A percentile compares a stretch with the other conserved stretches of the same genome.
These are phyloP conservation scores for Glycine tomentella DNA, from an alignment of 306 rosid genomes.

Conservation along the genomic window DNA sequence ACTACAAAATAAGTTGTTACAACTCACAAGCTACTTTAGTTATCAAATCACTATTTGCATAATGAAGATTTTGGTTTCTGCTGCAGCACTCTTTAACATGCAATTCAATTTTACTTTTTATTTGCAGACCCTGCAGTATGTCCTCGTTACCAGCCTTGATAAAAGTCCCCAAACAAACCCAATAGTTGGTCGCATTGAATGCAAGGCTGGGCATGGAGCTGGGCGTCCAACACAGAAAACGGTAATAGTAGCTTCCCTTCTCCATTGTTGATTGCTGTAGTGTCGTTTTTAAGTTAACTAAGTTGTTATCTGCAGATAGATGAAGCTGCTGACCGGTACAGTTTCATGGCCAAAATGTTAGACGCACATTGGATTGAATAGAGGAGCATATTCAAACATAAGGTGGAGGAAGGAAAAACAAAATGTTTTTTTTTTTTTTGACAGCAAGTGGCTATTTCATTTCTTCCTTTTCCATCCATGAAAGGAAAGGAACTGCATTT, in stretches of 20 bases:
- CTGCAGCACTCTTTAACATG: background rate
- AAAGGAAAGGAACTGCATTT: background rate
- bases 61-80: background rate
- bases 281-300: background rate
- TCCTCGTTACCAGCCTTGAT: slow-evolving; percentile 72
- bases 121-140: slow-evolving; percentile 78
- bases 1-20: background rate
- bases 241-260: slow-evolving; percentile 49
- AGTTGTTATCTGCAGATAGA: slow-evolving; percentile 52
- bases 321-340: slow-evolving; percentile 59
- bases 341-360: slow-evolving; percentile 58
- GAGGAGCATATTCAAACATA: background rate
- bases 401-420: too few species aligned
- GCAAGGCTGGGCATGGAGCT: slow-evolving; percentile 82
- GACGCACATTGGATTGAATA: slow-evolving; percentile 54
- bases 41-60: background rate
- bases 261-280: background rate
- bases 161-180: slow-evolving; percentile 88
- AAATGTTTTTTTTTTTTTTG: too few species aligned
- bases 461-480: background rate
- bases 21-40: too few species aligned
- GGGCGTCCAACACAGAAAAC: slow-evolving; percentile 94
- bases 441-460: background rate
- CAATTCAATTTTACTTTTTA: background rate
- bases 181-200: slow-evolving; percentile 89